Conservation (phyloP, 495 filamentous ascomycete species). For the Aspergillus egyptiacus region DNA sequence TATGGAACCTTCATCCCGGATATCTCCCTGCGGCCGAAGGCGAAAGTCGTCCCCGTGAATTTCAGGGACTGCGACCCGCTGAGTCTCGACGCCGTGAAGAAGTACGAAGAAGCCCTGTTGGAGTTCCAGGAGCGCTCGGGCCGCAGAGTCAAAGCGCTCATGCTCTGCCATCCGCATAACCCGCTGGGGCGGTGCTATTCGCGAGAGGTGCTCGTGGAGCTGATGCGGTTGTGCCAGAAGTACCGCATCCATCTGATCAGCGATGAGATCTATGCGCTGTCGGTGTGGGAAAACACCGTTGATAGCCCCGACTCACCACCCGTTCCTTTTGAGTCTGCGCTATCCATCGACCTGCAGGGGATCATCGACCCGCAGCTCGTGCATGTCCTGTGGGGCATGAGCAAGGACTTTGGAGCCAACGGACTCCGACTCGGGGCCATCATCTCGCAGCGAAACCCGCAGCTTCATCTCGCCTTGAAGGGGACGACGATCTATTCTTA, state of each 20-base stretch:
- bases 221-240: constrained; percentile 49
- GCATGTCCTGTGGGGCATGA: constrained; percentile 57
- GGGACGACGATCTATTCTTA: constrained; percentile 39
- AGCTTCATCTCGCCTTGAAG: constrained; percentile 35
- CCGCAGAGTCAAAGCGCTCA: constrained; percentile 40
- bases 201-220: constrained; percentile 35
- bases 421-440: constrained; percentile 47
- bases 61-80: constrained; percentile 45
- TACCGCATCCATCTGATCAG: constrained; percentile 53
- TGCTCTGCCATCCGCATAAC: constrained; percentile 59
- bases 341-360: constrained; percentile 40
- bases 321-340: constrained; percentile 45
- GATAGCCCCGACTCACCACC: constrained; percentile 17
- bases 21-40: constrained; percentile 24
- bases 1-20: constrained; percentile 45
- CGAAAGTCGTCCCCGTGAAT: constrained; percentile 35
- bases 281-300: constrained; percentile 39
- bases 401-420: constrained; percentile 54
- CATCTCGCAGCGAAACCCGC: constrained; percentile 36
- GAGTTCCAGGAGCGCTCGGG: constrained; percentile 21
- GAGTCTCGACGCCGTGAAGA: constrained; percentile 30
- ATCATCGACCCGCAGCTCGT: constrained; percentile 47
- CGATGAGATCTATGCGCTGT: constrained; percentile 60
- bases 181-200: constrained; percentile 55
- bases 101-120: constrained; percentile 37